Evolutionary conservation across 768 basidiomycete genomes (phyloP), one percentile per base, ranked within the genome.

Genomic region (Hortiboletus flavorubellus): DNA sequence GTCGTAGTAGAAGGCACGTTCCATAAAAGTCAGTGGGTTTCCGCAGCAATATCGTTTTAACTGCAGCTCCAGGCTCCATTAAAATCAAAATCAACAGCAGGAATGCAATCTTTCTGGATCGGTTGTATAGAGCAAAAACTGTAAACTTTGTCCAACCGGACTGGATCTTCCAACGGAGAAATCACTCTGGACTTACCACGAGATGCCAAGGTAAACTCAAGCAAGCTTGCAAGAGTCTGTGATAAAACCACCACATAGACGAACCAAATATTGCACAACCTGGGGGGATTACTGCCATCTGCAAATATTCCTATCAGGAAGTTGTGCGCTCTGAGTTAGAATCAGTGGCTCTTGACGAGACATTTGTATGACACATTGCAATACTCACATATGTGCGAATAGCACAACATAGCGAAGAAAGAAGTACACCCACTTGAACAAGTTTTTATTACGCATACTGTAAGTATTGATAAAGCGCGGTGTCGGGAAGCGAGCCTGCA

Each of bases 371-470:
- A 46, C 5, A n/a, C 4, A 5, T 23, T 26, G 16, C 3, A 10
- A 38, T 33, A 58, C 67, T 64, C 38, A 69, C 67, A 58, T 8
- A 14, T 61, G 65, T 30, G 54, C 58, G 5, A 55, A 29, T 40
- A 70, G 49, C 6, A 53, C 54, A 39, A 51, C 38, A 55, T 70
- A 70, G 21, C 59, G 68, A 56, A 69, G 55, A 45, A 64, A 61
- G n/a, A 68, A 37, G 29, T 68, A 68, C 16, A 66, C 16, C 72
- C 73, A 73, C 51, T 69, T 74, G 30, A 66, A 58, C 5, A 52
- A 49, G 8, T 44, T 64, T n/a, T 23, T 46, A 16, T 59, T 59
- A 10, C 51, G 55, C 57, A 69, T 70, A 12, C 68, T 73, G 35
- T n/a, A 12, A 23, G 8, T 15, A 10, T 15, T n/a, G 12, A 46